Percentiles rank a stretch among this genome's conserved stretches.
Conservation (phyloP, 2,329 filamentous ascomycete genomes). For the Pezicula carpinea region DNA sequence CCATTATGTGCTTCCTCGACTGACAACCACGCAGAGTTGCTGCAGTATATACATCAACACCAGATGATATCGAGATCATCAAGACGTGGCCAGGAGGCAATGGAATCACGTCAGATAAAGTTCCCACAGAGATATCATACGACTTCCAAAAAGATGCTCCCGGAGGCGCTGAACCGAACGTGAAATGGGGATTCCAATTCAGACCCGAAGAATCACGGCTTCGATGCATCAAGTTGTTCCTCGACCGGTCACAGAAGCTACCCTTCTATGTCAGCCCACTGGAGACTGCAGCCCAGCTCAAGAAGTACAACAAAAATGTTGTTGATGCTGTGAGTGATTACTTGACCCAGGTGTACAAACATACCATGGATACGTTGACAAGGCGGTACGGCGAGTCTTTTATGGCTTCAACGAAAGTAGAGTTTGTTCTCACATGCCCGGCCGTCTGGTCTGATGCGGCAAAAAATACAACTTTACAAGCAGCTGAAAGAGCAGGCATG, state of each 20-base stretch:
- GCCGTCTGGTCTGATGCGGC: slow-evolving; percentile 82
- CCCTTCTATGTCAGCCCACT: slow-evolving; percentile 76
- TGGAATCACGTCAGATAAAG: slow-evolving; percentile 84
- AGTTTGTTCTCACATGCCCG: slow-evolving; percentile 77
- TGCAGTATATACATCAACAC: slow-evolving; percentile 68
- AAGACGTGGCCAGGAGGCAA: slow-evolving; percentile 82
- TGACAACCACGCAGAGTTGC: slow-evolving; percentile 49
- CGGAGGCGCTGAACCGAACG: slow-evolving; percentile 38
- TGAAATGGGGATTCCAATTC: slow-evolving; percentile 82
- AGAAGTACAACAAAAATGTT: slow-evolving; percentile 70
- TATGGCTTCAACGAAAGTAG: slow-evolving; percentile 69
- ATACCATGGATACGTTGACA: slow-evolving; percentile 74
- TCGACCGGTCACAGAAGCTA: slow-evolving; percentile 75
- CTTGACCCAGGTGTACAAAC: slow-evolving; percentile 68
- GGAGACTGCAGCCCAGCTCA: slow-evolving; percentile 73
- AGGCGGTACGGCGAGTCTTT: slow-evolving; percentile 73
- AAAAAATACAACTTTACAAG: slow-evolving; percentile 77
- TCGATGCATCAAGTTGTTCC: slow-evolving; percentile 79
- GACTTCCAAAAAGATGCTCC: slow-evolving; percentile 37
- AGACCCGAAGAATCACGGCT: slow-evolving; percentile 71
- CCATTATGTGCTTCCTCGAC: background rate
- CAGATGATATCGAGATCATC: slow-evolving; percentile 78
- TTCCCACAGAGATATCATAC: slow-evolving; percentile 71
- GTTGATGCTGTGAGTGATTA: slow-evolving; percentile 78
- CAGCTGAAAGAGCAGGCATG: slow-evolving; percentile 76